Base-by-base conservation (phyloP, 1,139 yeast genomes). In the Williopsis jadinii region DNA sequence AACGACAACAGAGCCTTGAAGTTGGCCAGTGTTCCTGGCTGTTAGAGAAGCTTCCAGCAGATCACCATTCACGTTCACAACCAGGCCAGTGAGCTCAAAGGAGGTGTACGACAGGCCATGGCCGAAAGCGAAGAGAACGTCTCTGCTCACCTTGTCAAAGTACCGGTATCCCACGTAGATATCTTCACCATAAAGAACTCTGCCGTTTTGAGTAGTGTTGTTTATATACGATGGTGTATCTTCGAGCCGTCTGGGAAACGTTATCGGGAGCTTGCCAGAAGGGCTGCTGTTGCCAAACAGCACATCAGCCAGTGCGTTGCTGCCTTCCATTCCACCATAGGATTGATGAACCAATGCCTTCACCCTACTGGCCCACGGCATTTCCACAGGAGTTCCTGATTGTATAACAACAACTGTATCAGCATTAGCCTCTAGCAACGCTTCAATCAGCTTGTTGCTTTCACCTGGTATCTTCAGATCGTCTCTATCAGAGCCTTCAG, bases 211-310 rank as follows among this genome's bases (percentile, higher is more conserved):
- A n/a, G 68, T 55, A 32, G 55, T 50, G 53, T 52, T 64, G 50
- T 60, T 66, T 54, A 73, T 75, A 46, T 60, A 68, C 14, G 77
- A 75, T 52, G 74, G 78, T 36, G 66, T 68, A 46, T 70, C 73
- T 48, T 66, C 63, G 35, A 65, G 51, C 40, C 59, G 63, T 41
- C 31, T 3, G 15, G 83, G 82, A 66, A 70, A 76, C 6, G 83
- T 70, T 41, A 79, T 65, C 2, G 84, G 73, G 35, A 80, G 61
- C 52, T 72, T 76, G 24, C 84, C 86, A 27, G 76, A 70, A 13
- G 86, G 85, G 52, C 75, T 77, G n/a, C 65, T 68, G 38, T 76
- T 82, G 9, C 85, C 85, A 58, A 73, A 80, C 39, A 75, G 50
- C 28, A 75, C 66, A 50, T 76, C 80, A 2, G 77, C 79, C 45